A percentile compares a stretch with the other conserved stretches of the same genome.
phyloP scores from a whole-genome alignment of 139 green algal species.

The Volvox reticuliferus region DNA sequence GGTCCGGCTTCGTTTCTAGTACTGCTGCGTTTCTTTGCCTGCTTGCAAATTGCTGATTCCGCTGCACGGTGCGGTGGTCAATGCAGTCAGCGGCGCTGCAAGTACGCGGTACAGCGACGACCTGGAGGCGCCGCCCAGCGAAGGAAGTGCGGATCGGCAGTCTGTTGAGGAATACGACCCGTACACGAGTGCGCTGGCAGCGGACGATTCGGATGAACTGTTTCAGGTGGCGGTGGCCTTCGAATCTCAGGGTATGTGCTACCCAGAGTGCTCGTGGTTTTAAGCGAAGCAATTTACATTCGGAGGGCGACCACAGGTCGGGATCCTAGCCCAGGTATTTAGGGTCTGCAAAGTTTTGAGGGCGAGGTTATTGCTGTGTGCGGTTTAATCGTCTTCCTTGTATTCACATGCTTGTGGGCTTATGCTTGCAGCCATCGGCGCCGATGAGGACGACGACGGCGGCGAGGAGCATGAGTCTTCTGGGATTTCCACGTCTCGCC shows the following conservation, averaged over 20 bases:
- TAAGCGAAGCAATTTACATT: too few species aligned
- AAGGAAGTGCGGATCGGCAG: background rate
- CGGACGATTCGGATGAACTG: slow-evolving; percentile 39
- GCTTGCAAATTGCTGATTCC: too few species aligned
- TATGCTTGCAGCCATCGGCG: slow-evolving; percentile 4
- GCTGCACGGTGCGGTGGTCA: too few species aligned
- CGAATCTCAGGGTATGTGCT: slow-evolving; percentile 22
- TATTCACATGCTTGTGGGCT: too few species aligned
- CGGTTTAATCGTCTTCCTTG: too few species aligned
- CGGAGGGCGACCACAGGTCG: too few species aligned
- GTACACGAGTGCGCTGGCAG: slow-evolving; percentile 26
- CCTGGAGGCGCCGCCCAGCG: slow-evolving; percentile 25
- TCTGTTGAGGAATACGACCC: slow-evolving; percentile 18
- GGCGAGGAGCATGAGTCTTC: background rate
- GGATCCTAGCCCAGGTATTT: too few species aligned
- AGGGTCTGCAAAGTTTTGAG: too few species aligned
- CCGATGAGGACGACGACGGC: slow-evolving; percentile 25
- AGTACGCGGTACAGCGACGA: slow-evolving; percentile 23
- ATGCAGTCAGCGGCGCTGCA: background rate
- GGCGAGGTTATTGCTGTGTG: too few species aligned
- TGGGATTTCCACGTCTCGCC: background rate
- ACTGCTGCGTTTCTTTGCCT: too few species aligned
- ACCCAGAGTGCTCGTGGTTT: too few species aligned
- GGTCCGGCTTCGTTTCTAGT: too few species aligned
- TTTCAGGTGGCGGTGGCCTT: slow-evolving; percentile 10